A percentile compares a stretch with the other conserved stretches of the same genome.
Conservation (phyloP, 2,329 filamentous ascomycete species). For the Pseudocercospora fijiensis region DNA sequence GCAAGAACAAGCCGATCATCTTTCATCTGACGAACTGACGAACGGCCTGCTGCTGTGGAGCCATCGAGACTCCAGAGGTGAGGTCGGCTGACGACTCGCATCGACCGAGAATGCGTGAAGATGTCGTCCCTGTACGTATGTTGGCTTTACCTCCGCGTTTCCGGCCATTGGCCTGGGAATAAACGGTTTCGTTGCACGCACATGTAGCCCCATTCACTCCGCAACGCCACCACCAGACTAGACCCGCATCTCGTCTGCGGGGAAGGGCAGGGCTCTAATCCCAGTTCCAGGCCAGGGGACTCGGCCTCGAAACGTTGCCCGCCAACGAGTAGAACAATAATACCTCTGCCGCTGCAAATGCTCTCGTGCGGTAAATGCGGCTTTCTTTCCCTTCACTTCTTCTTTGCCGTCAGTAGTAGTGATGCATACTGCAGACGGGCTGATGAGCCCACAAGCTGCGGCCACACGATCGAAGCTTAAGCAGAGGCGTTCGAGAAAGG, state of each 20-base stretch:
- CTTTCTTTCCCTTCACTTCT: conserved; percentile 9
- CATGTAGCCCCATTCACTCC: background rate
- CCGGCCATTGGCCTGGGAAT: conserved; percentile 3
- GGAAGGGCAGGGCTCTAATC: conserved; percentile 7
- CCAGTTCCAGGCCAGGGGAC: background rate
- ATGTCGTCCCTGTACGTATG: background rate
- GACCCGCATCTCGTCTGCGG: conserved; percentile 2
- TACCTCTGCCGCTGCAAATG: conserved; percentile 5
- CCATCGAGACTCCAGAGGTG: background rate
- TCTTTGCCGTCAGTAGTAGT: conserved; percentile 9
- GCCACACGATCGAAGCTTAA: conserved; percentile 24
- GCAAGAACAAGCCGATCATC: background rate
- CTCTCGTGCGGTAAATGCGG: conserved; percentile 19
- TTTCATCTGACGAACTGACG: background rate
- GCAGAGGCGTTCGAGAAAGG: conserved; percentile 25
- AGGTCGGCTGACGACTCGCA: conserved; percentile 2
- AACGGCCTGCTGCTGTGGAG: background rate
- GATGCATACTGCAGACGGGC: conserved; percentile 3
- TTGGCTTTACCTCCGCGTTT: conserved; percentile 3
- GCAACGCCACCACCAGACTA: conserved; percentile 1
- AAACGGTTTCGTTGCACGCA: background rate
- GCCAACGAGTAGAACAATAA: background rate
- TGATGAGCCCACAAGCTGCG: conserved; percentile 15
- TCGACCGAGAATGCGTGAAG: background rate
- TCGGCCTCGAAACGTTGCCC: conserved; percentile 1